Conservation (phyloP, 768 basidiomycete species). For the Leucogyrophana mollusca region DNA sequence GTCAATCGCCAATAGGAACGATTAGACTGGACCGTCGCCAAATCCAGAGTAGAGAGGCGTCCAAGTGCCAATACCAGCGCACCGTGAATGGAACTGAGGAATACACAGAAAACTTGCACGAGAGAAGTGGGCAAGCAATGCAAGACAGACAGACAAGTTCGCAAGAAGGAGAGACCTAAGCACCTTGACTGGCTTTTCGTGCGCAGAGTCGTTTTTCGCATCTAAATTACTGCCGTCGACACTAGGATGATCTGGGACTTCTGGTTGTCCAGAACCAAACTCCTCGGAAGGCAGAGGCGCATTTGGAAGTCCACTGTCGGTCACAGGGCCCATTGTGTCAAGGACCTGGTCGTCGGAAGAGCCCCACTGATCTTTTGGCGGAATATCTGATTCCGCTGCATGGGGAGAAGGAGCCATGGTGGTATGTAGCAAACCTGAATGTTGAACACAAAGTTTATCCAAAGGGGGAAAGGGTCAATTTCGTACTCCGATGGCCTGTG, state of each 20-base stretch:
- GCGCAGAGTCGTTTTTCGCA: slow-evolving; percentile 44
- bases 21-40: slow-evolving; percentile 9
- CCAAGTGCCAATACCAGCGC: slow-evolving; percentile 19
- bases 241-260: slow-evolving; percentile 42
- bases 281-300: slow-evolving; percentile 25
- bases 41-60: slow-evolving; percentile 3
- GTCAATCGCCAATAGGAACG: too few species aligned
- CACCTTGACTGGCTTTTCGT: slow-evolving; percentile 86
- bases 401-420: slow-evolving; percentile 14
- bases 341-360: slow-evolving; percentile 44
- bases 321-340: slow-evolving; percentile 46
- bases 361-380: slow-evolving; percentile 43
- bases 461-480: slow-evolving; percentile 13
- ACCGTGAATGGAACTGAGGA: slow-evolving; percentile 8
- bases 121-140: slow-evolving; percentile 5
- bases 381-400: slow-evolving; percentile 6
- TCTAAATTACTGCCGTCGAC: slow-evolving; percentile 36
- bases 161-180: slow-evolving; percentile 63
- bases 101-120: slow-evolving; percentile 3
- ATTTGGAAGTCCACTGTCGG: slow-evolving; percentile 48
- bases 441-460: background rate
- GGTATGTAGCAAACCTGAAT: background rate
- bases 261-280: slow-evolving; percentile 8
- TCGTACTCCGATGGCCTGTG: slow-evolving; percentile 13
- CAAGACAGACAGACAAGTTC: slow-evolving; percentile 5